Percentiles rank a stretch among this genome's conserved stretches.
Conservation (phyloP, 1,139 yeast genomes). For the Scheffersomyces illinoinensis region DNA sequence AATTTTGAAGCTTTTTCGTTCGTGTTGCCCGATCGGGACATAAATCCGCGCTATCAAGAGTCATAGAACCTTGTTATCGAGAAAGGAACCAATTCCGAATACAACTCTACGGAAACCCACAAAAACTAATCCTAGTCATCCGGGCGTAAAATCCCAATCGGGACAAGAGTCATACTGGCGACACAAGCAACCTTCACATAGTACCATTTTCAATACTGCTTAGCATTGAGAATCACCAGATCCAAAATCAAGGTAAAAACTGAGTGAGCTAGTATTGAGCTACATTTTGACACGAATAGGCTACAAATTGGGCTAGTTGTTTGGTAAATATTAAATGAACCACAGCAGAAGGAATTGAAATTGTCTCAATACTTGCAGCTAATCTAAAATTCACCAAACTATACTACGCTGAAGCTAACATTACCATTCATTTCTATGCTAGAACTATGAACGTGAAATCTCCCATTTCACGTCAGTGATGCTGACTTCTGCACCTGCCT, state of each 20-base stretch:
- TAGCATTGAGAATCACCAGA: not conserved
- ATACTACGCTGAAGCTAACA: not conserved
- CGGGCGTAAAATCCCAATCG: not conserved
- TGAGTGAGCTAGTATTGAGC: not conserved
- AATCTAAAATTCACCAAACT: not conserved
- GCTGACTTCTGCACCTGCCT: slow-evolving; percentile 77
- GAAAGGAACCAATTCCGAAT: not conserved
- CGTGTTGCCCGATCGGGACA: not conserved
- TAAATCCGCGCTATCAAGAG: not conserved
- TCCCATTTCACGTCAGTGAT: slow-evolving; percentile 73
- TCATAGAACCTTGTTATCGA: not conserved
- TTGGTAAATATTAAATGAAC: too few species aligned
- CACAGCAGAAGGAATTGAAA: too few species aligned
- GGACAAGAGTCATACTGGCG: not conserved
- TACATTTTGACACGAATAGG: not conserved
- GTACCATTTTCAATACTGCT: not conserved
- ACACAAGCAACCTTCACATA: not conserved
- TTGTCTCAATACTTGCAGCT: too few species aligned
- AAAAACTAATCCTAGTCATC: not conserved
- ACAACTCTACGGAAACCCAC: not conserved
- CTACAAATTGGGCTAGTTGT: not conserved
- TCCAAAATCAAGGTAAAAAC: not conserved
- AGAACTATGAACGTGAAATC: slow-evolving; percentile 11
- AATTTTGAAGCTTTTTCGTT: not conserved
- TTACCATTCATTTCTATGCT: not conserved